These are phyloP conservation scores for Meripilus lineatus DNA, from an alignment of 1,284 basidiomycete species.

Conservation along the genomic window DNA sequence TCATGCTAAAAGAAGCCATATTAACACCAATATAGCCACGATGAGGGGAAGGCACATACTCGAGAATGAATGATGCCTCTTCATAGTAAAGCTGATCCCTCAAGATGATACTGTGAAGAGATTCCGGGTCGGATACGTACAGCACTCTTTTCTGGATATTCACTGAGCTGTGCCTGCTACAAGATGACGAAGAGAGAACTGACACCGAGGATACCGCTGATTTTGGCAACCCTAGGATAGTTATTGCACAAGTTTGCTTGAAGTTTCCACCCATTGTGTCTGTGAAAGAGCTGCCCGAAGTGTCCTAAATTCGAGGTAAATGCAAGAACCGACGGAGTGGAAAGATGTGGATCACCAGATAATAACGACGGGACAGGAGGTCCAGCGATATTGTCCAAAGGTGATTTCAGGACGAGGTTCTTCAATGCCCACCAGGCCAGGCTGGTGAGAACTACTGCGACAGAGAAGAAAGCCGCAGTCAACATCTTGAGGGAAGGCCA, in stretches of 20 bases:
- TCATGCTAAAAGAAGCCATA: neutral
- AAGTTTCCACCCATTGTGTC: conserved; percentile 2
- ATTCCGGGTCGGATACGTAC: conserved; percentile 22
- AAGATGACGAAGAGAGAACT: neutral
- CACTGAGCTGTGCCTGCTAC: neutral
- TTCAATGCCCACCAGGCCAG: neutral
- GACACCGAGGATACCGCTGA: neutral
- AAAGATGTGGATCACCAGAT: neutral
- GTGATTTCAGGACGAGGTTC: neutral
- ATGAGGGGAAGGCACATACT: conserved; percentile 27
- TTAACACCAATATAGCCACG: too few species aligned
- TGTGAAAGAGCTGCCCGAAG: neutral
- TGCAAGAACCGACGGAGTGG: too few species aligned
- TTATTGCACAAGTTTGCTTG: neutral
- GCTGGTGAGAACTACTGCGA: neutral
- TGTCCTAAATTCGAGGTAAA: conserved; percentile 3
- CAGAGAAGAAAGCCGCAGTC: too few species aligned
- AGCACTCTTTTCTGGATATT: conserved; percentile 17
- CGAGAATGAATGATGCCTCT: conserved; percentile 30
- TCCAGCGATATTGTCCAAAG: conserved; percentile 1
- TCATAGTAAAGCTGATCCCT: conserved; percentile 23
- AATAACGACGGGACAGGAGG: neutral
- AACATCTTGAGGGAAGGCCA: too few species aligned
- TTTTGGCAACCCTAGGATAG: conserved; percentile 1
- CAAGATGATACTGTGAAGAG: conserved; percentile 22